Evolutionary conservation across 441 rosid genomes (phyloP).

Genomic region (Populus tomentosa): DNA sequence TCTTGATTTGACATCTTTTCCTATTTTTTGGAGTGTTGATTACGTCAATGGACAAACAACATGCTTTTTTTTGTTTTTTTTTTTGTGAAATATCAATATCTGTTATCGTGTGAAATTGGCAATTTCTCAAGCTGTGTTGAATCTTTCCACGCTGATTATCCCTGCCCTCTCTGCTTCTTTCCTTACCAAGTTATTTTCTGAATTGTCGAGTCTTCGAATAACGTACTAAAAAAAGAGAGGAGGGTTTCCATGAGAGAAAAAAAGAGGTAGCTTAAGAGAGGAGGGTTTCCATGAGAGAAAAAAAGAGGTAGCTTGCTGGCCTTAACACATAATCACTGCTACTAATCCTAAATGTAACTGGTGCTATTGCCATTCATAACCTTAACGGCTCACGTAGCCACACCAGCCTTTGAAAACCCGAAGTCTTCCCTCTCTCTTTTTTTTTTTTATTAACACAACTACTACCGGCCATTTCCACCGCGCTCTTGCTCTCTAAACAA

Average conservation of each 20-base stretch:
- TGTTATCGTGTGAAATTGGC: too few relatives aligned
- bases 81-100: too few relatives aligned
- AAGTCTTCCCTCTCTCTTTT: constrained; percentile 13
- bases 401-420: constrained; percentile 8
- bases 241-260: too few relatives aligned
- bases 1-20: not conserved
- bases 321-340: too few relatives aligned
- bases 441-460: not conserved
- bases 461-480: constrained; percentile 21
- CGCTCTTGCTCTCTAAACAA: not conserved
- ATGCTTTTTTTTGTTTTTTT: too few relatives aligned
- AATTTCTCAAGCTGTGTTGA: not conserved
- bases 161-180: not conserved
- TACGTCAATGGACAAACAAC: not conserved
- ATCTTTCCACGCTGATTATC: not conserved
- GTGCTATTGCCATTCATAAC: not conserved
- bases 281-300: too few relatives aligned
- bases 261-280: too few relatives aligned
- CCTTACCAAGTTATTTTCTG: too few relatives aligned
- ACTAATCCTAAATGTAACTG: not conserved
- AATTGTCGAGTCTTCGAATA: too few relatives aligned
- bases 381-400: constrained; percentile 13
- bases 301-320: too few relatives aligned
- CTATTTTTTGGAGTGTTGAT: not conserved
- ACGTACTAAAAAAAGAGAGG: too few relatives aligned